phyloP scores from a whole-genome alignment of 805 yeast species.

The Kuraishia piskuri region DNA sequence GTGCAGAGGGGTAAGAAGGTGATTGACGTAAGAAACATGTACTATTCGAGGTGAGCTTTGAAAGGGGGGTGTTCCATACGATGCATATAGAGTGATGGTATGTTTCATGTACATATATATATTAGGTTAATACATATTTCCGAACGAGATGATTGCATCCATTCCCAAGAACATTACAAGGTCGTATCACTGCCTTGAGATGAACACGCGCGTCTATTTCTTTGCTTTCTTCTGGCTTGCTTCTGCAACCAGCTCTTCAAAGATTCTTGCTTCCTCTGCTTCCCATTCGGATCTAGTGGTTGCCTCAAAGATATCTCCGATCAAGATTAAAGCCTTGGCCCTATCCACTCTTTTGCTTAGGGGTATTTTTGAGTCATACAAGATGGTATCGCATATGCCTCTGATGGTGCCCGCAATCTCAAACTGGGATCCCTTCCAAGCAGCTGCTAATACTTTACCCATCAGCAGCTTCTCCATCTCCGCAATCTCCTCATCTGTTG shows the following conservation, averaged over 20 bases:
- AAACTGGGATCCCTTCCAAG: slow-evolving; percentile 89
- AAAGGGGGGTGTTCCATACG: slow-evolving; percentile 9
- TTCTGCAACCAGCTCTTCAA: slow-evolving; percentile 88
- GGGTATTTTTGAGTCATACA: slow-evolving; percentile 58
- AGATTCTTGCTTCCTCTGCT: slow-evolving; percentile 84
- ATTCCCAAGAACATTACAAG: background rate
- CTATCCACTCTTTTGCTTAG: slow-evolving; percentile 57
- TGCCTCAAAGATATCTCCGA: slow-evolving; percentile 61
- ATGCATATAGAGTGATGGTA: slow-evolving; percentile 1
- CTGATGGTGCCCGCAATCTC: slow-evolving; percentile 77
- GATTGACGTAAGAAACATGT: slow-evolving; percentile 85
- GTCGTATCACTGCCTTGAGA: background rate
- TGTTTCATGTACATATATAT: background rate
- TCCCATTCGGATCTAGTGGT: slow-evolving; percentile 78
- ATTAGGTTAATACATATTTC: background rate
- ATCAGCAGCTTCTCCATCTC: slow-evolving; percentile 76
- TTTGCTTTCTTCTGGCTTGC: slow-evolving; percentile 59
- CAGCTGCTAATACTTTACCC: slow-evolving; percentile 87
- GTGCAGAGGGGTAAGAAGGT: slow-evolving; percentile 89
- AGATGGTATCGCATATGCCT: slow-evolving; percentile 72
- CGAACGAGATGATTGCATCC: too few relatives aligned
- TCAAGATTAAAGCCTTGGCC: slow-evolving; percentile 68
- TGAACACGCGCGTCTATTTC: slow-evolving; percentile 25
- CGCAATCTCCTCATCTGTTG: slow-evolving; percentile 50
- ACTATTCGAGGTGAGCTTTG: slow-evolving; percentile 41